Evolutionary conservation across 1,139 yeast species (phyloP).

Genomic region (Blastobotrys persicus): DNA sequence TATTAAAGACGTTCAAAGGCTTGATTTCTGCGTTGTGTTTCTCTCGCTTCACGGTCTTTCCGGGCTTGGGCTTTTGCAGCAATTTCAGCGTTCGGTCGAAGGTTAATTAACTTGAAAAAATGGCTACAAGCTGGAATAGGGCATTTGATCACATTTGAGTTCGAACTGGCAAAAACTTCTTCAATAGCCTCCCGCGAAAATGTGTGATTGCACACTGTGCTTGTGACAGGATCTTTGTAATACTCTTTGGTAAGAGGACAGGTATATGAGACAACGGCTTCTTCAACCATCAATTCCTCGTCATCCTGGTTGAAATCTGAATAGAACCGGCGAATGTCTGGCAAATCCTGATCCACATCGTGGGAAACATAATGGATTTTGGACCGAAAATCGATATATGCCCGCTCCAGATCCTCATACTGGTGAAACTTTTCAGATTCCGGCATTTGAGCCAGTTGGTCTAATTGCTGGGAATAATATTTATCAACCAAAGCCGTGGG

Average conservation of each 20-base stretch:
- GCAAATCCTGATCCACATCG: constrained; percentile 25
- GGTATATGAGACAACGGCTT: constrained; percentile 28
- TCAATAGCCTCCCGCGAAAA: constrained; percentile 28
- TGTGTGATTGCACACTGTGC: constrained; percentile 29
- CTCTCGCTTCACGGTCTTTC: constrained; percentile 21
- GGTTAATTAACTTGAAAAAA: constrained; percentile 12
- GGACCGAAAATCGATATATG: background rate
- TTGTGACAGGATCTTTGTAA: constrained; percentile 31
- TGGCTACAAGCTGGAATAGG: constrained; percentile 31
- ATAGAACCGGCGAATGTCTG: constrained; percentile 23
- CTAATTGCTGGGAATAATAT: background rate
- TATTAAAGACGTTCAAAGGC: constrained; percentile 33
- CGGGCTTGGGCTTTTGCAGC: constrained; percentile 25
- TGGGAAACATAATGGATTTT: constrained; percentile 16
- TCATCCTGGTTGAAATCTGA: constrained; percentile 29
- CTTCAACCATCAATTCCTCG: constrained; percentile 30
- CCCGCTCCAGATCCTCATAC: background rate
- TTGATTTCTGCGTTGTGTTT: constrained; percentile 22
- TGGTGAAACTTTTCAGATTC: constrained; percentile 7
- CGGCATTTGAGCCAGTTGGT: background rate
- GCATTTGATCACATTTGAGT: constrained; percentile 19
- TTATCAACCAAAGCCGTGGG: background rate
- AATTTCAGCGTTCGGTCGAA: constrained; percentile 23
- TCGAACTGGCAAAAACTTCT: constrained; percentile 20
- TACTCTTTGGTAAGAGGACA: constrained; percentile 31